phyloP scores from a whole-genome alignment of 176 grass and related monocot genomes.

The Carex scoparia region DNA sequence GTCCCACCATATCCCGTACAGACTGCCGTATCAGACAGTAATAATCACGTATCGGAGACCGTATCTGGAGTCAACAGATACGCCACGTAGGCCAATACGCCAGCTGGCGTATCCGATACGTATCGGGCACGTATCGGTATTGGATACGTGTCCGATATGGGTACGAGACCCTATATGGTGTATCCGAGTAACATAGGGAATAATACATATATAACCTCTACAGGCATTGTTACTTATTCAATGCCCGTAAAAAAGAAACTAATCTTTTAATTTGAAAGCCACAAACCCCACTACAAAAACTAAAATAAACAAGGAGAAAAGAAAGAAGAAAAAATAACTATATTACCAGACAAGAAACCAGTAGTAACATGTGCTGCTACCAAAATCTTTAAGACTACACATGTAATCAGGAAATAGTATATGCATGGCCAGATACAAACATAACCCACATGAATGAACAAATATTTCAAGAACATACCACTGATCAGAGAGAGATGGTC shows the following conservation, averaged over 20 bases:
- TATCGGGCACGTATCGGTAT: too few relatives aligned
- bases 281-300: not conserved
- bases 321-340: not conserved
- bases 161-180: too few relatives aligned
- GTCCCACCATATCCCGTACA: too few relatives aligned
- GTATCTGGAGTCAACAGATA: too few relatives aligned
- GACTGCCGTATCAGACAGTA: too few relatives aligned
- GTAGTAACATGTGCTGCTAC: conserved; percentile 2
- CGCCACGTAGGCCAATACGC: too few relatives aligned
- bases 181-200: not conserved
- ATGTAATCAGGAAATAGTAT: not conserved
- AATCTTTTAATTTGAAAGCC: not conserved
- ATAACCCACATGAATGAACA: not conserved
- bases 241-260: not conserved
- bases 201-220: not conserved
- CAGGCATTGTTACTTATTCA: not conserved
- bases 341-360: not conserved
- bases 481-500: conserved; percentile 65
- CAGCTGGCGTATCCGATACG: too few relatives aligned
- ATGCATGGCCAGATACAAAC: not conserved
- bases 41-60: too few relatives aligned
- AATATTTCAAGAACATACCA: conserved; percentile 49
- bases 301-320: not conserved
- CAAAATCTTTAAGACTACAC: not conserved
- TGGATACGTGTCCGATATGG: too few relatives aligned